Base-by-base conservation (phyloP, 106 monocot species). In the Xerophyta viscosa region DNA sequence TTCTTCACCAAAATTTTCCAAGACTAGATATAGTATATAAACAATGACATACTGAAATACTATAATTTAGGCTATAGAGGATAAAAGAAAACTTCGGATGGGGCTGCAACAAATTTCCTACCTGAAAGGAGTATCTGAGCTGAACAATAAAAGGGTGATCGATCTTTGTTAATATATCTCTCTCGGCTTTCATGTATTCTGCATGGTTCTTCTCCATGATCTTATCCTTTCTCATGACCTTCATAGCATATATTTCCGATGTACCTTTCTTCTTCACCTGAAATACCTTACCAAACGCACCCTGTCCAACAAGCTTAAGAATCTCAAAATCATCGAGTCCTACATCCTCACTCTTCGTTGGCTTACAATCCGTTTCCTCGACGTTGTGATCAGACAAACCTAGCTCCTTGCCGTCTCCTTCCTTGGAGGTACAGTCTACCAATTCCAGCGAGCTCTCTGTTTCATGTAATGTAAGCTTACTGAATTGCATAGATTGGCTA, bases 111-210 rank as follows among this genome's bases (percentile, higher is more conserved):
- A 25, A 52, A 15, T 41, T 17, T 22, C 39, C n/a, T 79, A 86
- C 98, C 90, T 98, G 98, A 48, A 98, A 98, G 8, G 90, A 98
- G 56, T 86, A 98, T 66, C 98, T 82, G 13, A 98, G 90, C 62
- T 89, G 96, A 27, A 98, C 85, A 39, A 98, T 70, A 37, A 90
- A 98, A 31, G 98, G 98, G 49, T 98, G 98, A 37, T 98, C 86
- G 66, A 86, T 37, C 67, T 86, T 89, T 37, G 90, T 98, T 54
- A 98, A 57, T 66, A 98, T 98, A 71, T 98, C 90, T 54, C 98
- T 79, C 69, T 98, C 98, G 31, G 98, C 98, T 77, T 80, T 90
- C 85, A 89, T 98, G 67, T 98, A 98, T 41, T 86, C 98, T 24
- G 79, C 65, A 75, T 90, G 86, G 50, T 98, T 98, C 64, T 98